Conservation (phyloP, 2,329 filamentous ascomycete species). For the Pseudopyricularia javanii region DNA sequence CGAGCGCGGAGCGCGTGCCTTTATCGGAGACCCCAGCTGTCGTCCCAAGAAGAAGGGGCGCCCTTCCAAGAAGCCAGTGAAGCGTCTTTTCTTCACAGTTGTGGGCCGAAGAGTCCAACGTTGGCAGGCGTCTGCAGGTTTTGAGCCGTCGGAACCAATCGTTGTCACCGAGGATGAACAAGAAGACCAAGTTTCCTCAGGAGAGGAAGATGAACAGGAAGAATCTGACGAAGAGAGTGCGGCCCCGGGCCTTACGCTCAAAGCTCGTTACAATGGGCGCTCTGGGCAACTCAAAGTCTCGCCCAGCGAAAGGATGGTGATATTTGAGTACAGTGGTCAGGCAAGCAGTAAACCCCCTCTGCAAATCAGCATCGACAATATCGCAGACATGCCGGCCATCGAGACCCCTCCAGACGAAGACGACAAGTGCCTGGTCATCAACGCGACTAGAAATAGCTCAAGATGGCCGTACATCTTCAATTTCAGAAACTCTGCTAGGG, state of each 20-base stretch:
- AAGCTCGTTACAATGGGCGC: conserved; percentile 7
- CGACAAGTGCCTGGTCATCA: conserved; percentile 12
- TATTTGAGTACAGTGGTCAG: conserved; percentile 7
- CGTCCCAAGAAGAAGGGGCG: neutral
- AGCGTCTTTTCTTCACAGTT: neutral
- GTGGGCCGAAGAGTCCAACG: neutral
- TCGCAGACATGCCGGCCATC: conserved; percentile 9
- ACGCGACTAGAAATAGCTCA: conserved; percentile 2
- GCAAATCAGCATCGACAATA: conserved; percentile 9
- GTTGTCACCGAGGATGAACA: neutral
- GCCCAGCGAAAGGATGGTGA: conserved; percentile 4
- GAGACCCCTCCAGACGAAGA: conserved; percentile 9
- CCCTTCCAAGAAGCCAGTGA: neutral
- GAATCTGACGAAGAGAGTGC: neutral
- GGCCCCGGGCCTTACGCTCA: neutral
- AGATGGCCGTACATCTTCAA: conserved; percentile 12
- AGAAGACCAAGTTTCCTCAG: neutral
- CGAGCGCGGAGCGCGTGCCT: neutral
- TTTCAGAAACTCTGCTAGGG: conserved; percentile 7
- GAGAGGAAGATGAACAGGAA: neutral
- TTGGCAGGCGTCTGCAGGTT: neutral
- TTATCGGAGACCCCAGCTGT: neutral
- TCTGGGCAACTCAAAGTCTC: conserved; percentile 11
- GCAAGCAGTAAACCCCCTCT: conserved; percentile 9
- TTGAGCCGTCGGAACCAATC: neutral